phyloP scores from a whole-genome alignment of 768 basidiomycete species.

The Phlegmacium glaucopus region DNA sequence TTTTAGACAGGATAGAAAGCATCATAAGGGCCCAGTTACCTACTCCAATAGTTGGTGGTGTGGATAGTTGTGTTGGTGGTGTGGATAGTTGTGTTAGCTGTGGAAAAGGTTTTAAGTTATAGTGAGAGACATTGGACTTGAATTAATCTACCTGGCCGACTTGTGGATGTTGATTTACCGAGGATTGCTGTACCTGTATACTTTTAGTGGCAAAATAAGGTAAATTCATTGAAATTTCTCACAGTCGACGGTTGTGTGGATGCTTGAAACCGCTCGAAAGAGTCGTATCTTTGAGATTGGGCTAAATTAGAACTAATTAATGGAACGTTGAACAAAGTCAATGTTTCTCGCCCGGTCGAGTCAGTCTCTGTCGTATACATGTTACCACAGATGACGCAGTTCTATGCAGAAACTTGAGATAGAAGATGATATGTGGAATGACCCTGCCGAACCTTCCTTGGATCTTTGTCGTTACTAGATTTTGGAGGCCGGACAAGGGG shows the following conservation, averaged over 20 bases:
- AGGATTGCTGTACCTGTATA: too few species aligned
- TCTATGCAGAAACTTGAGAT: slow-evolving; percentile 37
- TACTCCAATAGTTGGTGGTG: too few species aligned
- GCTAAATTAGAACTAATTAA: background rate
- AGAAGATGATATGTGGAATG: background rate
- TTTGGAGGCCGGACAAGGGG: slow-evolving; percentile 83
- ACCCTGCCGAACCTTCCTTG: slow-evolving; percentile 52
- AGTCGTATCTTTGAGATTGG: slow-evolving; percentile 2
- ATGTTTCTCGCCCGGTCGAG: slow-evolving; percentile 43
- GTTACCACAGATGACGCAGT: slow-evolving; percentile 73
- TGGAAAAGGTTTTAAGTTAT: too few species aligned
- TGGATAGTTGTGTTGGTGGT: too few species aligned
- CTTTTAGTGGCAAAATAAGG: too few species aligned
- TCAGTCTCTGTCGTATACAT: slow-evolving; percentile 56
- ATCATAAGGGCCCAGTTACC: too few species aligned
- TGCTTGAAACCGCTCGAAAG: background rate
- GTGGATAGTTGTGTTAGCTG: too few species aligned
- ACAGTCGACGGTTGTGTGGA: background rate
- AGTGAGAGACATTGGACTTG: too few species aligned
- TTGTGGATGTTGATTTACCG: too few species aligned
- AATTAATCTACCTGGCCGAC: too few species aligned
- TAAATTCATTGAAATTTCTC: background rate
- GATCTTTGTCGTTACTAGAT: slow-evolving; percentile 54
- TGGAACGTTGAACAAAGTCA: slow-evolving; percentile 24
- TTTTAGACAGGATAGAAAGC: too few species aligned